These are phyloP conservation scores for Talaromyces adpressus DNA, from an alignment of 495 filamentous ascomycete genomes.

Conservation along the genomic window DNA sequence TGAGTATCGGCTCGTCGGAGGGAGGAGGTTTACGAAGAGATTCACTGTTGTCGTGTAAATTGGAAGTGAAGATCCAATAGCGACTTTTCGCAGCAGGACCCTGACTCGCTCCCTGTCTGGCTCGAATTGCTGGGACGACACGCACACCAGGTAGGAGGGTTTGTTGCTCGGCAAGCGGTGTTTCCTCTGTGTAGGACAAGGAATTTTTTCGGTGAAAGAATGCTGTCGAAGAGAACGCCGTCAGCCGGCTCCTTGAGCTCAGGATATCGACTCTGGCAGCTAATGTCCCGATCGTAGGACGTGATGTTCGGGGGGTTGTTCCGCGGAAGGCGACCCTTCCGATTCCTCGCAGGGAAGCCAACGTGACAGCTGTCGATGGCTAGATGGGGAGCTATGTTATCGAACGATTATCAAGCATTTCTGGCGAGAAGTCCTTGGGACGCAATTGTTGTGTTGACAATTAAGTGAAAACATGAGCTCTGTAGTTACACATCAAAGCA, in stretches of 20 bases:
- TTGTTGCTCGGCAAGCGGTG: background rate
- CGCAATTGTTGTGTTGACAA: background rate
- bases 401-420: background rate
- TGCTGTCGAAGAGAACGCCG: background rate
- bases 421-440: background rate
- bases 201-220: background rate
- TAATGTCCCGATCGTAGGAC: conserved; percentile 1
- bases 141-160: background rate
- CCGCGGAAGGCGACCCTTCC: conserved; percentile 27
- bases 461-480: background rate
- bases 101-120: background rate
- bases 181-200: background rate
- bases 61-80: background rate
- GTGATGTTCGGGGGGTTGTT: conserved; percentile 12
- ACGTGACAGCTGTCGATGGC: conserved; percentile 20
- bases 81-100: background rate
- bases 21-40: background rate
- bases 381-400: background rate
- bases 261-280: background rate
- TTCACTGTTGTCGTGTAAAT: background rate
- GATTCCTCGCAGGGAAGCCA: conserved; percentile 34
- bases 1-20: background rate
- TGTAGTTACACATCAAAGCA: background rate
- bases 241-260: background rate
- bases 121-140: background rate